Percentiles rank a stretch among this genome's conserved stretches.
Conservation (phyloP, 371 early-diverging fungal species). For the Mortierella sp. region DNA sequence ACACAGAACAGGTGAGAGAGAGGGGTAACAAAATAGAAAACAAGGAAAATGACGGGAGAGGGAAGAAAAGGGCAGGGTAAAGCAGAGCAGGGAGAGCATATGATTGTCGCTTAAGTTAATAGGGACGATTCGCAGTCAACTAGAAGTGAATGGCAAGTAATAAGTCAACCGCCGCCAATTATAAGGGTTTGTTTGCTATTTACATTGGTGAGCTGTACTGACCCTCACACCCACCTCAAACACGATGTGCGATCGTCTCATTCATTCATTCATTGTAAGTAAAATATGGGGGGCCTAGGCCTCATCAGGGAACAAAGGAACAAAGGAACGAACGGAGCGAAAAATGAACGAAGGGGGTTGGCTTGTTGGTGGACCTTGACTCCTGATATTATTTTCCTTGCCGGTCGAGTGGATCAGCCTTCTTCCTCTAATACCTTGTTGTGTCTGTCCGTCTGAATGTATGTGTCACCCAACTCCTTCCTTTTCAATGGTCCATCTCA, state of each 20-base stretch:
- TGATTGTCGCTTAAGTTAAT: background rate
- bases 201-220: background rate
- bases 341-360: too few species aligned
- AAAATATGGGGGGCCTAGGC: background rate
- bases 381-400: slow-evolving; percentile 1
- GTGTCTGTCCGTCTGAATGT: background rate
- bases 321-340: too few species aligned
- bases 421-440: background rate
- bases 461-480: background rate
- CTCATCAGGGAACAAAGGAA: background rate
- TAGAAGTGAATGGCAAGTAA: background rate
- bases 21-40: background rate
- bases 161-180: too few species aligned
- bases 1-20: background rate
- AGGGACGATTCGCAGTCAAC: background rate
- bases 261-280: background rate
- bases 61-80: background rate
- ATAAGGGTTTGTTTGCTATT: background rate
- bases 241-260: background rate
- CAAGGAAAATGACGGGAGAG: background rate
- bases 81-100: background rate
- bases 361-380: background rate
- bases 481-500: background rate
- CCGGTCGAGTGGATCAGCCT: background rate
- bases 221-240: too few species aligned